Evolutionary conservation across 2,329 filamentous ascomycete species (phyloP).

Genomic region (Ophiostoma sp.): DNA sequence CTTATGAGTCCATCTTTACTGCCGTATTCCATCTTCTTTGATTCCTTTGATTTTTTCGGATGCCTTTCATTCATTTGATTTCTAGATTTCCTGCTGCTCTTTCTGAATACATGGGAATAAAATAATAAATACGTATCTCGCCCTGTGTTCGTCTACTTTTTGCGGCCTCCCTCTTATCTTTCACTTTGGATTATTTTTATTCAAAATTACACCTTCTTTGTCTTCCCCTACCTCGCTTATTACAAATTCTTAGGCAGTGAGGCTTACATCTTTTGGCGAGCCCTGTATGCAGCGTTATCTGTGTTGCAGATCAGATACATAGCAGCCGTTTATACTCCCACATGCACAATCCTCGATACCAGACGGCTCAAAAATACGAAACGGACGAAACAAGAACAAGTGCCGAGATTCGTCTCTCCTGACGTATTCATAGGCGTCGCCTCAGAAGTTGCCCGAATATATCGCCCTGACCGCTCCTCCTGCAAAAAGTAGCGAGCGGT

Average conservation of each 20-base stretch:
- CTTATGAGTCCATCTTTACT: too few relatives aligned
- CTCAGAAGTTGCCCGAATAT: neutral
- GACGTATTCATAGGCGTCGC: neutral
- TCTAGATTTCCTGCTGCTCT: neutral
- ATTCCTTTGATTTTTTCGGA: too few relatives aligned
- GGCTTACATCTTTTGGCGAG: slow-evolving; percentile 3
- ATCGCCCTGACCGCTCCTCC: neutral
- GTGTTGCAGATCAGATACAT: neutral
- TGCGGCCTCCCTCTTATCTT: neutral
- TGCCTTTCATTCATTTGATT: too few relatives aligned
- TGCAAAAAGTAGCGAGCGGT: neutral
- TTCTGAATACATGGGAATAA: neutral
- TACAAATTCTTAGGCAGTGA: neutral
- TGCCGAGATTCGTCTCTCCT: too few relatives aligned
- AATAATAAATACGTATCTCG: neutral
- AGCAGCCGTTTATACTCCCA: too few relatives aligned
- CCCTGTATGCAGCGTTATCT: neutral
- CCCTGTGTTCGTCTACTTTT: neutral
- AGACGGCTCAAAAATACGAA: too few relatives aligned
- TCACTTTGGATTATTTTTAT: neutral
- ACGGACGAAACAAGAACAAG: too few relatives aligned
- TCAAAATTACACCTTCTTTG: neutral
- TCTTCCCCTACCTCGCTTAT: neutral
- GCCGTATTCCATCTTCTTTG: too few relatives aligned
- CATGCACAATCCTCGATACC: neutral